phyloP scores from a whole-genome alignment of 1,284 basidiomycete genomes.

The Fomitopsis pinicola region DNA sequence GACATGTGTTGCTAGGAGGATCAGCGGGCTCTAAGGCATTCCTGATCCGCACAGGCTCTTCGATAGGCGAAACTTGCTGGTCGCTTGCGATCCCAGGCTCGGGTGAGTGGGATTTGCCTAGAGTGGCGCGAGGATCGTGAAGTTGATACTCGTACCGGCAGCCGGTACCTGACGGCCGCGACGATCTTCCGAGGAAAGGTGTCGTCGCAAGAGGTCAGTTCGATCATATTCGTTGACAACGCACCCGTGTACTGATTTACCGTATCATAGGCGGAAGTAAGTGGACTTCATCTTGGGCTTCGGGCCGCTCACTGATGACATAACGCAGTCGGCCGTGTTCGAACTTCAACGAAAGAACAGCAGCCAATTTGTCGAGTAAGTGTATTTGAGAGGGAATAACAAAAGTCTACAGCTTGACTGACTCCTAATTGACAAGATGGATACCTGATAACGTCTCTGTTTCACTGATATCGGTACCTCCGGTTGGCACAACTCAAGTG shows the following conservation, averaged over 20 bases:
- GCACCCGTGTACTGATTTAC: conserved; percentile 26
- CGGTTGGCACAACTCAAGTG: conserved; percentile 72
- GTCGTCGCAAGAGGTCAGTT: conserved; percentile 73
- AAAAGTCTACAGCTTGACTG: no score
- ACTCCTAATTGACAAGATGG: conserved; percentile 48
- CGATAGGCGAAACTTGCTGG: conserved; percentile 75
- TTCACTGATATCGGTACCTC: conserved; percentile 79
- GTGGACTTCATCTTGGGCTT: conserved; percentile 20
- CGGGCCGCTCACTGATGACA: background rate
- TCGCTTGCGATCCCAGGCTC: conserved; percentile 80
- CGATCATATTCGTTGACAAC: background rate
- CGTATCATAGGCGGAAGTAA: conserved; percentile 49
- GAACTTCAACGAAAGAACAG: conserved; percentile 72
- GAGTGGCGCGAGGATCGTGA: background rate
- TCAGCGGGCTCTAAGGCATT: background rate
- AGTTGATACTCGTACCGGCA: conserved; percentile 17
- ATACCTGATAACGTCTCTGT: conserved; percentile 83
- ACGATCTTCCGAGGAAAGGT: conserved; percentile 85
- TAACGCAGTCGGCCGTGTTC: conserved; percentile 38
- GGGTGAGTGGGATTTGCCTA: conserved; percentile 46
- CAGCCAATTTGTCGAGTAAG: conserved; percentile 73
- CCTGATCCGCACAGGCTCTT: conserved; percentile 52
- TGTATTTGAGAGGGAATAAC: conserved; percentile 5
- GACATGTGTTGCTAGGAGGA: background rate
- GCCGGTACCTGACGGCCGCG: conserved; percentile 83